A percentile compares a stretch with the other conserved stretches of the same genome.
Conservation (phyloP, 768 basidiomycete species). For the Ramaria rubella region DNA sequence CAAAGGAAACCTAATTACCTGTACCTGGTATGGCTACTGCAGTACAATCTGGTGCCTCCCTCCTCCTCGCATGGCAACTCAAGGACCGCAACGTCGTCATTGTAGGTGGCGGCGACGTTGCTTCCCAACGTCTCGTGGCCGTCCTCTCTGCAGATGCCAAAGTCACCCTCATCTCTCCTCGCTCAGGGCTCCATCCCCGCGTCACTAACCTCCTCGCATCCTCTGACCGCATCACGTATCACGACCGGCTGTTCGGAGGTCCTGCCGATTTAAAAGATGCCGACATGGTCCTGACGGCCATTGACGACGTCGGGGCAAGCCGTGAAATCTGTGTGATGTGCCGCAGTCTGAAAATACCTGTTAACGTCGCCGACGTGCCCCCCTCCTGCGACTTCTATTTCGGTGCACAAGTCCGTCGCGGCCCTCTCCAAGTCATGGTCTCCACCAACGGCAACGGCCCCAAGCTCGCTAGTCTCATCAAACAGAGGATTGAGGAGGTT, state of each 20-base stretch:
- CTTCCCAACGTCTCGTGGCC: conserved; percentile 80
- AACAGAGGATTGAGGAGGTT: conserved; percentile 55
- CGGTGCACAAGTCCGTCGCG: conserved; percentile 85
- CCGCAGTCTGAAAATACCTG: conserved; percentile 64
- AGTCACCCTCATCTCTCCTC: conserved; percentile 73
- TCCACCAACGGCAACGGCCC: conserved; percentile 94
- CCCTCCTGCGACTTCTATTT: conserved; percentile 98
- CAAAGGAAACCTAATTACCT: conserved; percentile 36
- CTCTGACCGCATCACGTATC: conserved; percentile 54
- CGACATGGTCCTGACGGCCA: conserved; percentile 90
- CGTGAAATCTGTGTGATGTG: conserved; percentile 66
- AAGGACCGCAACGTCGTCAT: conserved; percentile 77
- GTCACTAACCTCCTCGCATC: conserved; percentile 47
- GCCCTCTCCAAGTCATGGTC: conserved; percentile 92
- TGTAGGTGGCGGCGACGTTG: conserved; percentile 91
- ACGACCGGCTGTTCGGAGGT: conserved; percentile 60
- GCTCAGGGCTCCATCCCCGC: conserved; percentile 54
- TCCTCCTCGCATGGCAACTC: conserved; percentile 93
- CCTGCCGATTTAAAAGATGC: conserved; percentile 54
- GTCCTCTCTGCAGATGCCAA: conserved; percentile 74
- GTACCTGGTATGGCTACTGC: background rate
- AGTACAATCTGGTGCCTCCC: conserved; percentile 52
- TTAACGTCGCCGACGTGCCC: conserved; percentile 96
- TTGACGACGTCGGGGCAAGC: conserved; percentile 73
- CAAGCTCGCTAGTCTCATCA: conserved; percentile 80